Percentiles rank a stretch among this genome's conserved stretches.
phyloP scores from a whole-genome alignment of 257 asterid species.

The Plantago ovata region DNA sequence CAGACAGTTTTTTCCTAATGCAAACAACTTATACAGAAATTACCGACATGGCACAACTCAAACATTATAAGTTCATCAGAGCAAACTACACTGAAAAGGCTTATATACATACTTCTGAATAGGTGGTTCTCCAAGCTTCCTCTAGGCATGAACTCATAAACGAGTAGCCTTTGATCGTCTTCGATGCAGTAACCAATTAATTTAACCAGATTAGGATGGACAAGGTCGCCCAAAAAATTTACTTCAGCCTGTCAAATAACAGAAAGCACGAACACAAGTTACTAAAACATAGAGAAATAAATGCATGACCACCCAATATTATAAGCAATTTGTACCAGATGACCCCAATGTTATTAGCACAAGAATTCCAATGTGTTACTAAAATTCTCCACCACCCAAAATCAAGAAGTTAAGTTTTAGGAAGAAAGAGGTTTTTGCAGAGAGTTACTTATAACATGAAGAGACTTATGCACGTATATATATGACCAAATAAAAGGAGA shows the following conservation, averaged over 20 bases:
- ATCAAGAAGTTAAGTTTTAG: not conserved
- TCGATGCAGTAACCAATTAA: constrained; percentile 56
- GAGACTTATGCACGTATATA: not conserved
- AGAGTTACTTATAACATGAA: too few relatives aligned
- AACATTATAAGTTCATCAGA: not conserved
- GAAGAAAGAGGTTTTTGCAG: not conserved
- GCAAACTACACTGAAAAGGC: constrained; percentile 10
- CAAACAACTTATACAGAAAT: not conserved
- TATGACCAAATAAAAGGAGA: not conserved
- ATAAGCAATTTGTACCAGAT: not conserved
- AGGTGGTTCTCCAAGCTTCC: constrained; percentile 71
- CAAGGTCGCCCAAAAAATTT: constrained; percentile 53
- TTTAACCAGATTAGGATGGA: constrained; percentile 56
- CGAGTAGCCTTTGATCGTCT: constrained; percentile 54
- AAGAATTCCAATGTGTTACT: not conserved
- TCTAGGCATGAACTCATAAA: constrained; percentile 58
- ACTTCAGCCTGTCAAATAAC: constrained; percentile 53
- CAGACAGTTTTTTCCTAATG: too few relatives aligned
- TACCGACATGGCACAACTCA: not conserved
- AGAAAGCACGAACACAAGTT: constrained; percentile 7
- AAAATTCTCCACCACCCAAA: not conserved
- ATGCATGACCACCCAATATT: not conserved
- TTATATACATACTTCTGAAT: constrained; percentile 45
- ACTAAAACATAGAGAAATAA: not conserved
- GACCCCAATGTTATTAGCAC: not conserved